These are phyloP conservation scores for Colletotrichum coccodes DNA, from an alignment of 2,329 filamentous ascomycete genomes.

Conservation along the genomic window DNA sequence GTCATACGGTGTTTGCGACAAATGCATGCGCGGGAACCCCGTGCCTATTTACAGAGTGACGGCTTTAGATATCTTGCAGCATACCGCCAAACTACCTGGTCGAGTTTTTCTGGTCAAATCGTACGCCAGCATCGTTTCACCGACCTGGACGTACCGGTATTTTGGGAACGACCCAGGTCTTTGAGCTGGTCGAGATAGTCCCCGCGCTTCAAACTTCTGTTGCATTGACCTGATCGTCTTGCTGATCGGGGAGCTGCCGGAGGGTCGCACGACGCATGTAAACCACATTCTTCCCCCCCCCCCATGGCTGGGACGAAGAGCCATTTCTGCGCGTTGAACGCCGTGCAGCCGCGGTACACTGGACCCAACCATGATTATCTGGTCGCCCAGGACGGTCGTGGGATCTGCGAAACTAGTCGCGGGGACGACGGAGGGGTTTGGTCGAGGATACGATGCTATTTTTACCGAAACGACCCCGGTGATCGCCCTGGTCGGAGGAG, in stretches of 20 bases:
- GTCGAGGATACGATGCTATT: conserved; percentile 21
- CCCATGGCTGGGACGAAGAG: conserved; percentile 2
- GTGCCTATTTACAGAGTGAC: conserved; percentile 5
- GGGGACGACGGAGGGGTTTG: conserved; percentile 1
- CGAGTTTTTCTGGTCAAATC: not conserved
- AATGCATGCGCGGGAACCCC: not conserved
- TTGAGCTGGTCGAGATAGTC: not conserved
- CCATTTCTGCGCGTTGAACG: not conserved
- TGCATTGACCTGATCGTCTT: not conserved
- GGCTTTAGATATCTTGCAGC: not conserved
- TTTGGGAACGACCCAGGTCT: not conserved
- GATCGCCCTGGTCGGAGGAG: conserved; percentile 22
- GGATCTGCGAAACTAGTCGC: not conserved
- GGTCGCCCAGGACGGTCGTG: not conserved
- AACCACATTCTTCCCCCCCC: not conserved
- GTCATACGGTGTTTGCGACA: not conserved
- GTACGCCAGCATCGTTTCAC: not conserved
- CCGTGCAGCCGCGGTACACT: conserved; percentile 7
- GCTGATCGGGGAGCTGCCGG: not conserved
- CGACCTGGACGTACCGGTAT: not conserved
- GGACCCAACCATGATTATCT: not conserved
- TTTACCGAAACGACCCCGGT: conserved; percentile 24
- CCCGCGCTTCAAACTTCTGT: conserved; percentile 1
- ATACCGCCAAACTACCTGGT: not conserved
- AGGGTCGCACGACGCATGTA: not conserved